phyloP scores from a whole-genome alignment of 345 rosid genomes.

The Populus alba region DNA sequence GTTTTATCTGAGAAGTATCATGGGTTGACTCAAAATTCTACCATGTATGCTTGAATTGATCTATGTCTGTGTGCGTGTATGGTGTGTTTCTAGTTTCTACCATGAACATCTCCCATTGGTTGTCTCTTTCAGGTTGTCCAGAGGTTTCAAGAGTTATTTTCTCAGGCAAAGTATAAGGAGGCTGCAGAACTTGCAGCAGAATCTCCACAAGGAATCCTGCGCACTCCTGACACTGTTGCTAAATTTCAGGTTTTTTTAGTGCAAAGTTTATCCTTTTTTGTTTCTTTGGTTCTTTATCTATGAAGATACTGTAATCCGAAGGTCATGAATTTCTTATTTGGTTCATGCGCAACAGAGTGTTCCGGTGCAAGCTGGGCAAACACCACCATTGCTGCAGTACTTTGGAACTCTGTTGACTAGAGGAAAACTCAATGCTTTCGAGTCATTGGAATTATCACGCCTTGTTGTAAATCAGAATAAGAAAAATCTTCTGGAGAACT shows the following conservation, averaged over 20 bases:
- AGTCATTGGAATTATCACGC: constrained; percentile 93
- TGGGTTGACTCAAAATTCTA: not conserved
- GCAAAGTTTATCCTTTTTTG: constrained; percentile 4
- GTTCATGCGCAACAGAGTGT: constrained; percentile 58
- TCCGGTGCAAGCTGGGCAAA: constrained; percentile 95
- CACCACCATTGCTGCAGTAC: constrained; percentile 90
- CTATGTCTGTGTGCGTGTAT: not conserved
- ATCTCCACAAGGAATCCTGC: constrained; percentile 91
- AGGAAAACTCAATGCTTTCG: constrained; percentile 91
- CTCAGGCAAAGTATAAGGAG: constrained; percentile 94
- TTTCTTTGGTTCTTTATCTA: not conserved
- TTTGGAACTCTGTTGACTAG: constrained; percentile 86
- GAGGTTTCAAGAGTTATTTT: constrained; percentile 90
- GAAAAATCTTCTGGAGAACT: constrained; percentile 84
- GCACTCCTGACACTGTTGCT: constrained; percentile 91
- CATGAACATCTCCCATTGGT: not conserved
- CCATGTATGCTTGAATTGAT: not conserved
- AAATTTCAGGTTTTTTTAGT: constrained; percentile 75
- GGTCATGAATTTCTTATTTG: not conserved
- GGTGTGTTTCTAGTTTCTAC: not conserved
- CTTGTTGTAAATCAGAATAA: constrained; percentile 96
- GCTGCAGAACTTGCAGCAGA: constrained; percentile 99
- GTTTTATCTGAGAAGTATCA: not conserved
- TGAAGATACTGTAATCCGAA: not conserved
- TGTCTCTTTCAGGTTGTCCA: constrained; percentile 67